Evolutionary conservation across 108 stramenopile species (phyloP), one percentile per base, ranked within the genome.

Genomic region (Cyclotella kingstonii): DNA sequence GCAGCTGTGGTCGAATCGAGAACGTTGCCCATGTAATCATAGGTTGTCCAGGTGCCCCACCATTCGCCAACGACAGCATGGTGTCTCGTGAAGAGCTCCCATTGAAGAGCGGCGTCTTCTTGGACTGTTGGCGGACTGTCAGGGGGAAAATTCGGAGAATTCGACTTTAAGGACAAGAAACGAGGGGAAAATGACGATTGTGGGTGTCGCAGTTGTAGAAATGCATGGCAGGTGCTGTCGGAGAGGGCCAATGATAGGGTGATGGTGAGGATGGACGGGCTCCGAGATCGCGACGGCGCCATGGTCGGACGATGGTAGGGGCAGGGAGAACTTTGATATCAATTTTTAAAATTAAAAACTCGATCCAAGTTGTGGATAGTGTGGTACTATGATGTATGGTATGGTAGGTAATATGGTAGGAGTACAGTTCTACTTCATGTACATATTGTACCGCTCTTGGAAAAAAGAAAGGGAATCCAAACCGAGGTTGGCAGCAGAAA

Each of bases 21-120:
- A 14, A 86, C 68, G 71, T 89, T 85, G 41, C 90, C 90, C 64
- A 89, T 85, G 45, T 85, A 87, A 73, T 89, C 72, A 65, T 92
- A 87, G 0, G 85, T 82, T 10, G 80, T 80, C 90, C 90, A 92
- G 34, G 73, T 78, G n/a, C 90, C 90, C 68, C 84, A 84, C 85
- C 87, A 92, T 31, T 76, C 81, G 68, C 87, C 87, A 52, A 71
- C 70, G 10, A 54, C 31, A 50, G 86, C 87, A 42, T 92, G 90
- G 63, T 92, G 84, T 52, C 75, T 73, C 15, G 76, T 73, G 68
- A 87, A 89, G 11, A 92, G 59, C 52, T 87, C 81, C 90, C 90
- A 91, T 75, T 91, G 90, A 36, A 87, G 58, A 5, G 72, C 63
- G n/a, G 70, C 47, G 54, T 87, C 84, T 49, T 82, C 86, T 34